Evolutionary conservation across 108 stramenopile species (phyloP).

Genomic region (Skeletonema marinoi): DNA sequence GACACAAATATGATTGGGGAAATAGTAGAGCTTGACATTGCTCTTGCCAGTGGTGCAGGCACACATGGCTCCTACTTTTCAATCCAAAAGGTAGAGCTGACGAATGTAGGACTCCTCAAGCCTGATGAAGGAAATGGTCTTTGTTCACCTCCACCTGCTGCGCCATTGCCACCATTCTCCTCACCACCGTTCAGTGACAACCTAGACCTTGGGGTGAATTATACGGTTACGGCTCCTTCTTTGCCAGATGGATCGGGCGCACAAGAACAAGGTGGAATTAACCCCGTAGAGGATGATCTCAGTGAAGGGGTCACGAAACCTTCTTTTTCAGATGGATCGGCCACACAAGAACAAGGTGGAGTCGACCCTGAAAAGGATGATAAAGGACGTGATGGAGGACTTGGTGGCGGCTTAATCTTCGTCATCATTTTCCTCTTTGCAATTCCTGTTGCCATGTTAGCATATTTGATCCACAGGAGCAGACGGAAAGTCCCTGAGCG

Average conservation of each 20-base stretch:
- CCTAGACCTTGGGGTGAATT: neutral
- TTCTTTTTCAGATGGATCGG: neutral
- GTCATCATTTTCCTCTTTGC: neutral
- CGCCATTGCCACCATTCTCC: neutral
- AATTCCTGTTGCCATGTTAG: neutral
- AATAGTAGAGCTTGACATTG: neutral
- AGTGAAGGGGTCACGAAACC: neutral
- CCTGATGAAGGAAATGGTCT: neutral
- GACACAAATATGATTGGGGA: neutral
- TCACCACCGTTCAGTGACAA: neutral
- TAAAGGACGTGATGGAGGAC: neutral
- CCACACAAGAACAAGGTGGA: neutral
- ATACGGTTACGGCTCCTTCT: neutral
- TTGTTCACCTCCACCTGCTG: neutral
- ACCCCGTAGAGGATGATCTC: neutral
- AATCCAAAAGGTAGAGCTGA: neutral
- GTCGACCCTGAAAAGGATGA: neutral
- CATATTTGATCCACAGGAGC: neutral
- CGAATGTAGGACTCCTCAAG: neutral
- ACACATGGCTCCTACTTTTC: neutral
- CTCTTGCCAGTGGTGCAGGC: neutral
- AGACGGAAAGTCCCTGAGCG: neutral
- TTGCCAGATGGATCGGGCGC: neutral
- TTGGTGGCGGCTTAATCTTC: neutral
- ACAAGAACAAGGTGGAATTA: neutral